A percentile compares a stretch with the other conserved stretches of the same genome.
Conservation (phyloP, 2,329 filamentous ascomycete genomes). For the Penicillium crustosum region DNA sequence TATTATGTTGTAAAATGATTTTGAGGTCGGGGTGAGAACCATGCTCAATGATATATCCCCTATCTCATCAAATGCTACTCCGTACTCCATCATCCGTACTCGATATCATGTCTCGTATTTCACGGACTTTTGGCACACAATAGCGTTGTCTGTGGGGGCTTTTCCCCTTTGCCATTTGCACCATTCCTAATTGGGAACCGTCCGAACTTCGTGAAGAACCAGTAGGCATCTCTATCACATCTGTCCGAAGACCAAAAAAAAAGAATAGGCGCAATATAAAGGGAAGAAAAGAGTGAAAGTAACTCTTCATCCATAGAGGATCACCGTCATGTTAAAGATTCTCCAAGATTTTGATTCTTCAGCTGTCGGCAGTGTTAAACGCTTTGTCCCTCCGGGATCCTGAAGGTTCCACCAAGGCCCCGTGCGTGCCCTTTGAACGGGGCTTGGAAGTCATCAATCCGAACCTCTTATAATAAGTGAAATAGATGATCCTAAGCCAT, state of each 20-base stretch:
- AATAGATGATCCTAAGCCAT: conserved; percentile 1
- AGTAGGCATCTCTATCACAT: not conserved
- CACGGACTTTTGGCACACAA: too few relatives aligned
- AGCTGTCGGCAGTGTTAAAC: not conserved
- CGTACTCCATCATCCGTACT: too few relatives aligned
- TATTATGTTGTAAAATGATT: too few relatives aligned
- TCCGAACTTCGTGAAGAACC: not conserved
- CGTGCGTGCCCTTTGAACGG: conserved; percentile 3
- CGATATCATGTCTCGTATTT: too few relatives aligned
- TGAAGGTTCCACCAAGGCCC: conserved; percentile 2
- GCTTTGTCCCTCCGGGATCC: conserved; percentile 1
- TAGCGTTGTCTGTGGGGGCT: too few relatives aligned
- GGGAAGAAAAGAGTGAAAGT: not conserved
- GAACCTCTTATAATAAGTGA: not conserved
- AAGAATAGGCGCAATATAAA: not conserved
- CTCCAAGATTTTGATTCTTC: not conserved
- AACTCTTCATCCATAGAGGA: not conserved
- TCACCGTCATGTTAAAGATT: not conserved
- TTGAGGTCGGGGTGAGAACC: too few relatives aligned
- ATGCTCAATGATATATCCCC: too few relatives aligned
- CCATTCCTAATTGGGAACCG: not conserved
- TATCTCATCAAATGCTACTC: too few relatives aligned
- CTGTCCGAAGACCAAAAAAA: not conserved
- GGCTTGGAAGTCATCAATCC: not conserved
- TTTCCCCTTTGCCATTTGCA: not conserved